These are phyloP conservation scores for Plasmodium knowlesi DNA, from an alignment of 169 alveolate species.

Conservation along the genomic window DNA sequence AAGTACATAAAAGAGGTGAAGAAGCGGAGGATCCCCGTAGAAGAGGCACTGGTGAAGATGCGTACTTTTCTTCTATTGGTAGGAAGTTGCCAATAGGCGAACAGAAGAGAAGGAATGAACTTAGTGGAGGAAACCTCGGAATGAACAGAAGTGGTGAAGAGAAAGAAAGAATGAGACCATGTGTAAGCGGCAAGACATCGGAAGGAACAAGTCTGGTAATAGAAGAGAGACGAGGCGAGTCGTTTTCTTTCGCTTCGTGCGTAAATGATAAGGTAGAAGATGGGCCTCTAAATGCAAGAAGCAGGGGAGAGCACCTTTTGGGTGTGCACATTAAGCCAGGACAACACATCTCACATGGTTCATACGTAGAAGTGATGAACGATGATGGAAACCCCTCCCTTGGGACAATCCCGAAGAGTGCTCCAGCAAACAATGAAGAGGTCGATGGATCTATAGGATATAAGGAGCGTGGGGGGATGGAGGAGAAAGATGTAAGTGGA, in stretches of 20 bases:
- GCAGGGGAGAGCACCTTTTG: not conserved
- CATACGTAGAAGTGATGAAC: not conserved
- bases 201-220: not conserved
- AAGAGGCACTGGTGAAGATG: not conserved
- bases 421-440: not conserved
- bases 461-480: not conserved
- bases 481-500: not conserved
- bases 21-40: not conserved
- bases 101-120: not conserved
- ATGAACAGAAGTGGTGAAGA: not conserved
- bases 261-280: not conserved
- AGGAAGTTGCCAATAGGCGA: not conserved
- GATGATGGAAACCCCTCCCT: not conserved
- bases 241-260: not conserved
- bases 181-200: not conserved
- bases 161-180: not conserved
- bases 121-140: not conserved
- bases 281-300: not conserved
- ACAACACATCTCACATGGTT: not conserved
- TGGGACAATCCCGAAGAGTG: not conserved
- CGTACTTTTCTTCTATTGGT: not conserved
- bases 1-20: not conserved
- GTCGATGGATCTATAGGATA: not conserved
- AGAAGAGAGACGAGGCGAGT: not conserved
- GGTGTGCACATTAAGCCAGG: not conserved